phyloP scores from a whole-genome alignment of 208 protist species.

The Jaenimonas drosophilae region DNA sequence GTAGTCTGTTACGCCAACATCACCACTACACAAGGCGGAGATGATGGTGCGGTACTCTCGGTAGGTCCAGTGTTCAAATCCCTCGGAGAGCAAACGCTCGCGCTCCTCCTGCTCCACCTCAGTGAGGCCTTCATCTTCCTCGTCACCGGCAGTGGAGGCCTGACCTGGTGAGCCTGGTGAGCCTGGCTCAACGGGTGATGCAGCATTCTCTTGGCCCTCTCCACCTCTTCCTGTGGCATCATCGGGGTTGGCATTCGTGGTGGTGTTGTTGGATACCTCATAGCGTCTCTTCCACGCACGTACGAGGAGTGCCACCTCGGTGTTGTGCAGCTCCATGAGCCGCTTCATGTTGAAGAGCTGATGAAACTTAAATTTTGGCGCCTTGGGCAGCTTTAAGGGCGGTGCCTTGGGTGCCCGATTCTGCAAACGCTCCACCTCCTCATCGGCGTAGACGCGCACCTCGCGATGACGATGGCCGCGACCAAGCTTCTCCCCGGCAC shows the following conservation, averaged over 20 bases:
- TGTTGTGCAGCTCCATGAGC: conserved; percentile 75
- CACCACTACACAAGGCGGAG: conserved; percentile 28
- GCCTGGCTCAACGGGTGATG: too few relatives aligned
- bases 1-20: conserved; percentile 60
- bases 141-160: conserved; percentile 8
- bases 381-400: conserved; percentile 51
- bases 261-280: background rate
- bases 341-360: conserved; percentile 81
- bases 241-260: conserved; percentile 1
- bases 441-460: conserved; percentile 46
- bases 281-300: conserved; percentile 54
- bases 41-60: conserved; percentile 54
- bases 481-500: conserved; percentile 65
- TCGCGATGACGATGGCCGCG: conserved; percentile 77
- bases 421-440: conserved; percentile 53
- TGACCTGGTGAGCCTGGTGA: too few relatives aligned
- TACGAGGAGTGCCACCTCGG: conserved; percentile 65
- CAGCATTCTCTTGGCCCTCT: background rate
- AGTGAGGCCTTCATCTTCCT: conserved; percentile 42
- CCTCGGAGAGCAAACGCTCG: conserved; percentile 60
- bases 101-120: conserved; percentile 73
- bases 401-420: conserved; percentile 35
- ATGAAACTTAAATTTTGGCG: conserved; percentile 53
- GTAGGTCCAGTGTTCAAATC: conserved; percentile 62
- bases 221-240: background rate